Evolutionary conservation across 176 grass and related monocot genomes (phyloP).

Genomic region (Cenchrus fungigraminus): DNA sequence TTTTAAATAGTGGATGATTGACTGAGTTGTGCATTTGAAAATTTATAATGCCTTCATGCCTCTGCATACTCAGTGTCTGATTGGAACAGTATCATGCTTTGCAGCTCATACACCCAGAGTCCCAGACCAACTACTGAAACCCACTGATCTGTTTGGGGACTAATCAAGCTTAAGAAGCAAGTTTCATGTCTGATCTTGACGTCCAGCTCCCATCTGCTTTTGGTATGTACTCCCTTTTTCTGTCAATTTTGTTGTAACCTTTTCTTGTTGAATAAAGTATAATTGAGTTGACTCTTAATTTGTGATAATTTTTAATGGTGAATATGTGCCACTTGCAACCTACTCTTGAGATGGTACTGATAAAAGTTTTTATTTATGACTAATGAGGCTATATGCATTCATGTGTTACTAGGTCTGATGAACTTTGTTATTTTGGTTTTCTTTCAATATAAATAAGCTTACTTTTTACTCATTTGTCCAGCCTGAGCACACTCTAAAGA

Average conservation of each 20-base stretch:
- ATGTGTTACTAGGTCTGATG: background rate
- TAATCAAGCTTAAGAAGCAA: constrained; percentile 43
- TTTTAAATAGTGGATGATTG: background rate
- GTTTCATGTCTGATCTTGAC: constrained; percentile 72
- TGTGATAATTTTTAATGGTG: background rate
- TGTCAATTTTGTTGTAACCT: background rate
- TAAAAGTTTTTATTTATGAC: background rate
- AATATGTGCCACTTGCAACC: background rate
- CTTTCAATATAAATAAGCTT: background rate
- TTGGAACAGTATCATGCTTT: constrained; percentile 36
- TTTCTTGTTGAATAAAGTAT: background rate
- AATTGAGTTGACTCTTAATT: background rate
- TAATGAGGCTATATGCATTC: background rate
- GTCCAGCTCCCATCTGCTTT: constrained; percentile 59
- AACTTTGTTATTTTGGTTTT: background rate
- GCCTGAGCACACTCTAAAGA: background rate
- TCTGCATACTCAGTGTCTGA: background rate
- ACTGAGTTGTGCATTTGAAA: background rate
- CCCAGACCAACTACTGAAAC: constrained; percentile 20
- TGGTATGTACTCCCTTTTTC: constrained; percentile 43
- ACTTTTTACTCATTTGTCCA: background rate
- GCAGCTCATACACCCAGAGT: constrained; percentile 27
- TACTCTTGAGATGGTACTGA: background rate
- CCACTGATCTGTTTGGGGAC: constrained; percentile 11
- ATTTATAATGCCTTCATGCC: background rate